These are phyloP conservation scores for Theobroma grandiflorum DNA, from an alignment of 441 rosid species.

Conservation along the genomic window DNA sequence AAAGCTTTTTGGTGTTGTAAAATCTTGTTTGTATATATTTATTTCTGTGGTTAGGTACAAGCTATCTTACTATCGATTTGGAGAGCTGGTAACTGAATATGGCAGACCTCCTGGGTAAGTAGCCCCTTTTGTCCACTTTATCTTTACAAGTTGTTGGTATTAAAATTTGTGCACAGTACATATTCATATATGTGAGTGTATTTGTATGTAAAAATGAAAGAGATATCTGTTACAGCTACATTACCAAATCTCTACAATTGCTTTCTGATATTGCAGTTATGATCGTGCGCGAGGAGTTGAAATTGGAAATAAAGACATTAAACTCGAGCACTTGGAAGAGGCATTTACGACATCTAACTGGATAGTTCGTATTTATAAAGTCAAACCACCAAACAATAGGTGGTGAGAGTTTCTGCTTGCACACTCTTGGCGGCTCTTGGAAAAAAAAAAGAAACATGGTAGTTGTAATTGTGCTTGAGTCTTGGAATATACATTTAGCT, in stretches of 20 bases:
- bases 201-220: neutral
- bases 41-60: constrained; percentile 72
- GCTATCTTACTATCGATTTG: constrained; percentile 92
- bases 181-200: neutral
- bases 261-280: constrained; percentile 54
- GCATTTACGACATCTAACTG: constrained; percentile 97
- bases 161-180: neutral
- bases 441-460: neutral
- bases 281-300: constrained; percentile 98
- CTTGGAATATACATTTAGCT: constrained; percentile 17
- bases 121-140: neutral
- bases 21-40: constrained; percentile 18
- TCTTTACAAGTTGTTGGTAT: neutral
- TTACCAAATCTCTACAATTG: constrained; percentile 22
- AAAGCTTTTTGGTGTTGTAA: neutral
- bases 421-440: neutral
- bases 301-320: constrained; percentile 91
- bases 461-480: neutral
- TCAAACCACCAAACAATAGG: constrained; percentile 94
- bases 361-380: constrained; percentile 97
- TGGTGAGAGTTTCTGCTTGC: constrained; percentile 54
- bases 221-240: neutral
- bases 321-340: constrained; percentile 91
- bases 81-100: constrained; percentile 89
- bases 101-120: constrained; percentile 93